A percentile compares a stretch with the other conserved stretches of the same genome.
Evolutionary conservation across 2,329 filamentous ascomycete genomes (phyloP).

Genomic region (Exophiala aquamarina): DNA sequence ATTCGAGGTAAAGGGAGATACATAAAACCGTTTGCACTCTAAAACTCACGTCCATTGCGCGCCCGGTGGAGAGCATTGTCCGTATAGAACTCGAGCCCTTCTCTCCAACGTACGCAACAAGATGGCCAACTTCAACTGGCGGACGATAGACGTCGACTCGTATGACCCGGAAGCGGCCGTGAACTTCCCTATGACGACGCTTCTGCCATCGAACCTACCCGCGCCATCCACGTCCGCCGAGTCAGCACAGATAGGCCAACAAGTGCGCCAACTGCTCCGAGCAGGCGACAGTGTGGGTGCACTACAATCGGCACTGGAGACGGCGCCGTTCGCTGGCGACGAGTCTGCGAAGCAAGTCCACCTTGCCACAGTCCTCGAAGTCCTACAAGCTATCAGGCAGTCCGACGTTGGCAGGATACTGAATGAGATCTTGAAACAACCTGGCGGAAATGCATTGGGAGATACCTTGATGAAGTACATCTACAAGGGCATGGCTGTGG

Average conservation of each 20-base stretch:
- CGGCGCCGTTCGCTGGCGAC: slow-evolving; percentile 66
- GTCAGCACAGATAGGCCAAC: slow-evolving; percentile 72
- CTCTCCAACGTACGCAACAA: neutral
- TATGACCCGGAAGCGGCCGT: slow-evolving; percentile 83
- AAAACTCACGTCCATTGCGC: too few species aligned
- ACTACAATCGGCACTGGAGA: slow-evolving; percentile 78
- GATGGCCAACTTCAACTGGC: slow-evolving; percentile 61
- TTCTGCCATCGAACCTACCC: slow-evolving; percentile 69
- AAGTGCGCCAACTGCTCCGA: slow-evolving; percentile 83
- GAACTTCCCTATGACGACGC: slow-evolving; percentile 87
- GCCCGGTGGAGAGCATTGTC: too few species aligned
- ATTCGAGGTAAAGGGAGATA: too few species aligned
- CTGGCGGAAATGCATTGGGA: slow-evolving; percentile 78
- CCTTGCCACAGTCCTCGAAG: slow-evolving; percentile 83
- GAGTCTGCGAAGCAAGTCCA: slow-evolving; percentile 72
- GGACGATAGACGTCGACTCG: slow-evolving; percentile 92
- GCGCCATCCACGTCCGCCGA: slow-evolving; percentile 74
- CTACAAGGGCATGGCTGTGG: slow-evolving; percentile 49
- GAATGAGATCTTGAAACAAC: slow-evolving; percentile 72
- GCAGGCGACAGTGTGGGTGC: slow-evolving; percentile 87
- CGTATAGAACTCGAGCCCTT: too few species aligned
- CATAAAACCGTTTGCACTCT: too few species aligned
- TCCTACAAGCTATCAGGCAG: slow-evolving; percentile 93
- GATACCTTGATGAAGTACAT: slow-evolving; percentile 98
- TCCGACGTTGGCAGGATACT: slow-evolving; percentile 92